Conservation (phyloP, 2,329 filamentous ascomycete genomes). For the Colletotrichum australisinense region DNA sequence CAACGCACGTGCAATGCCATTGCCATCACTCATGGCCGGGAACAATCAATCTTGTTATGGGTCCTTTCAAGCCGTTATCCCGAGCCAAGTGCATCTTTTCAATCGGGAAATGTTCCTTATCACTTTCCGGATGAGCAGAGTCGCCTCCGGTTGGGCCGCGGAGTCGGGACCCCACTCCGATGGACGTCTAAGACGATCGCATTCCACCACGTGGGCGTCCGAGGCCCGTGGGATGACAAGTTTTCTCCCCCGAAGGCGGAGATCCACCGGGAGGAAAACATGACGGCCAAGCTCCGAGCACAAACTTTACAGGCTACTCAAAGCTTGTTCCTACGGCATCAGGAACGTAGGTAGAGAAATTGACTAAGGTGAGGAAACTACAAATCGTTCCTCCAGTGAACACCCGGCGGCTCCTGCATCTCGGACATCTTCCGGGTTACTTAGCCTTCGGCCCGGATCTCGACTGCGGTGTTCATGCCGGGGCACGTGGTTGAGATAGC, state of each 20-base stretch:
- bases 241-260: conserved; percentile 6
- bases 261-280: neutral
- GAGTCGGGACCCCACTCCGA: conserved; percentile 16
- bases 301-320: neutral
- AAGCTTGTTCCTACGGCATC: neutral
- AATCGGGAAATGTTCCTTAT: neutral
- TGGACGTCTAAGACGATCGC: conserved; percentile 25
- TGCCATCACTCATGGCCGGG: neutral
- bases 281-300: neutral
- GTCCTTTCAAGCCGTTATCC: neutral
- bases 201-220: conserved; percentile 21
- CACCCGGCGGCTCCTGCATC: neutral
- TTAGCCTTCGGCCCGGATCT: neutral
- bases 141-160: neutral
- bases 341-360: neutral
- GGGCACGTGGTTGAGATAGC: neutral
- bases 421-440: conserved; percentile 18
- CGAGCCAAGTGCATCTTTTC: neutral
- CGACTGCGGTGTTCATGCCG: neutral
- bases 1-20: neutral
- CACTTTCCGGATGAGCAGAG: neutral
- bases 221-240: neutral
- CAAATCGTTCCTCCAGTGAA: neutral
- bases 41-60: neutral
- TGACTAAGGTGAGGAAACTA: neutral